Conservation (phyloP, 2,329 filamentous ascomycete species). For the Fusarium sp. region DNA sequence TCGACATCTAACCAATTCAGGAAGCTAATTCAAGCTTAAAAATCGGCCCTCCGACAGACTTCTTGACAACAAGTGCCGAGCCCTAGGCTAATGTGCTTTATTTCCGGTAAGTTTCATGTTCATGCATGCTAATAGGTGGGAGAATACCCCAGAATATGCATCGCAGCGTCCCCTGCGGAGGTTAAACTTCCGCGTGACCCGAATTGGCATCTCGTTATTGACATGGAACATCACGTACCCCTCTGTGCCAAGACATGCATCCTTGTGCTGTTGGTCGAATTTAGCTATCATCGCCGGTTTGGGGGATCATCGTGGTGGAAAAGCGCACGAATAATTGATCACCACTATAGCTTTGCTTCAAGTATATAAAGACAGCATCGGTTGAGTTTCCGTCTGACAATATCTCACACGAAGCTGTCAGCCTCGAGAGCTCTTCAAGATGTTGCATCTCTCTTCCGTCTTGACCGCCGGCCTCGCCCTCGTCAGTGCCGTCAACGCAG, state of each 20-base stretch:
- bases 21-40: neutral
- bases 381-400: too few relatives aligned
- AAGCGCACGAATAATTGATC: slow-evolving; percentile 10
- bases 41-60: neutral
- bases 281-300: neutral
- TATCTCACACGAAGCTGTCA: too few relatives aligned
- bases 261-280: neutral
- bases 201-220: slow-evolving; percentile 1
- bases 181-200: slow-evolving; percentile 13
- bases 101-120: neutral
- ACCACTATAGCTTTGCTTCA: accelerated
- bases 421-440: slow-evolving; percentile 16
- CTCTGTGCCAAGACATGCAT: neutral
- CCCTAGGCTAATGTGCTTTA: neutral
- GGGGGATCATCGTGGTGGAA: neutral
- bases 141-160: neutral
- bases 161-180: neutral
- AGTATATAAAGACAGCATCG: neutral
- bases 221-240: neutral
- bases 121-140: too few relatives aligned
- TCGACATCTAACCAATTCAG: neutral
- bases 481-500: slow-evolving; percentile 50
- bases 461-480: slow-evolving; percentile 55
- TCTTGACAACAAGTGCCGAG: neutral
- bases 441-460: slow-evolving; percentile 48